Base-by-base conservation (phyloP, 2,329 filamentous ascomycete species). In the Diplodia mutila region DNA sequence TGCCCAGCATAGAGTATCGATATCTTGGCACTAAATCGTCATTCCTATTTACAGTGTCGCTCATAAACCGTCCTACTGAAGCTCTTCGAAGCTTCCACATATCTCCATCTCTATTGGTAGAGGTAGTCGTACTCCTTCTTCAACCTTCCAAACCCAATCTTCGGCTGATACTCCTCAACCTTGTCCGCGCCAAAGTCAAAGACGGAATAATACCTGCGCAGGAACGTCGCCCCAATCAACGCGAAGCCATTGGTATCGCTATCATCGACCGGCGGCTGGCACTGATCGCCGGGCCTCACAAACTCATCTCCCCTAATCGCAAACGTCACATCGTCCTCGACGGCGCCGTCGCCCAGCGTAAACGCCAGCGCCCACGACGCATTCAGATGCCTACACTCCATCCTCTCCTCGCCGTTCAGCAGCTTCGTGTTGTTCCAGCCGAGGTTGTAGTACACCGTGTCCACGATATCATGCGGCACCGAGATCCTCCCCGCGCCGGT, bases 361-460 rank as follows among this genome's bases (percentile, higher is more conserved):
- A 73, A 52, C 1, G 68, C 69, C 6, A 73, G 23, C 1, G 71
- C 71, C 71, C 71, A 73, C 11, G 70, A 70, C 1, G 71, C 68
- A 21, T 73, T 73, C 48, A 71, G 21, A 21, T 71, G 70, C 59
- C 65, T 12, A 32, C 71, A 73, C 2, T 63, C 69, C 57, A 73
- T 68, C 27, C 67, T 51, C 70, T 73, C 69, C 12, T 69, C 54
- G 14, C 66, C 67, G 12, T 27, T 59, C 11, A 59, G 21, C 1
- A 73, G 68, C 65, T 70, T 71, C 1, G 69, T 66, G n/a, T 61
- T 7, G 42, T 72, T 70, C 71, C 71, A 73, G 8, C 71, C 71
- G 9, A 73, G 63, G 37, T 71, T 71, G 68, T 37, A 72, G 61
- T 73, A 73, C 8, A 73, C 39, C n/a, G 68, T 65, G 12, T 53